Evolutionary conservation across 177 flowering plant species (phyloP).

Genomic region (Vitis hybrid): DNA sequence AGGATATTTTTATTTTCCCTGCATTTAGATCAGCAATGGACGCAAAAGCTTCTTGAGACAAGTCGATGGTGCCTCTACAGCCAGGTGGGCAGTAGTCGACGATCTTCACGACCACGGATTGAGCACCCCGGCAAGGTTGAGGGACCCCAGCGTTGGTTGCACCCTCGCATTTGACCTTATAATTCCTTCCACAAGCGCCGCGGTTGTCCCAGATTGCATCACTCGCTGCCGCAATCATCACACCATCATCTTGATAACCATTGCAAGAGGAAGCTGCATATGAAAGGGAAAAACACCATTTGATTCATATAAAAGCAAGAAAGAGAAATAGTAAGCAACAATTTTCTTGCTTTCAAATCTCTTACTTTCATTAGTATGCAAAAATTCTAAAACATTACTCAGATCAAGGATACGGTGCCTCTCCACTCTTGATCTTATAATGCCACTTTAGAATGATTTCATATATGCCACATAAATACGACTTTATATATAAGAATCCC

Average conservation of each 20-base stretch:
- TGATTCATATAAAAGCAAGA: no score
- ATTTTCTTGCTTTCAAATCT: background rate
- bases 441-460: no score
- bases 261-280: conserved; percentile 22
- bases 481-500: no score
- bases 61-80: conserved; percentile 15
- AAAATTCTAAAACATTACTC: no score
- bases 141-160: conserved; percentile 13
- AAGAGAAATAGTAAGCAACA: no score
- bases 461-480: no score
- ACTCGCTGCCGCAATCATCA: conserved; percentile 20
- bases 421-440: no score
- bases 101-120: conserved; percentile 1
- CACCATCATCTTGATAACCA: conserved; percentile 11
- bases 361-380: background rate
- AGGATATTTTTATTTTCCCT: conserved; percentile 5
- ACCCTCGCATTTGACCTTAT: conserved; percentile 15
- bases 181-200: conserved; percentile 19
- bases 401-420: no score
- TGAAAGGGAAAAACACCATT: no score
- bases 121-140: conserved; percentile 10
- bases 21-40: conserved; percentile 17
- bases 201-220: conserved; percentile 12
- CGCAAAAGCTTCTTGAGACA: conserved; percentile 20
- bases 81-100: conserved; percentile 12